phyloP scores from a whole-genome alignment of 257 asterid genomes.

The Dorcoceras hygrometricum region DNA sequence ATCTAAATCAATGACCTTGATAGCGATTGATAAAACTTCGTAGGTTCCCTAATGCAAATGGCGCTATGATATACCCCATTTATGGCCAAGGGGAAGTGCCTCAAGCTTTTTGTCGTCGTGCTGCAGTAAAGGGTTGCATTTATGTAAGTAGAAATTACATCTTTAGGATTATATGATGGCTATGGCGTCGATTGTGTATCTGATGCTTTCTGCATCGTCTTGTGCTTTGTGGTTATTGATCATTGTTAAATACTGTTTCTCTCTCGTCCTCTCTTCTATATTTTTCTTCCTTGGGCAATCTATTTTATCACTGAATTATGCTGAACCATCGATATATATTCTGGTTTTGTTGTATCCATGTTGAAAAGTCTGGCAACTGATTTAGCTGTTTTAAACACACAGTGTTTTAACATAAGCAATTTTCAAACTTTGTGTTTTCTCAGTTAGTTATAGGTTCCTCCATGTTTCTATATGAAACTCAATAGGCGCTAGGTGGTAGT shows the following conservation, averaged over 20 bases:
- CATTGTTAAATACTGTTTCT: conserved; percentile 2
- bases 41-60: conserved; percentile 85
- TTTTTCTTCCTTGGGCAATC: not conserved
- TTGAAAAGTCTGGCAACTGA: not conserved
- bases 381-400: conserved; percentile 6
- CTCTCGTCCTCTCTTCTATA: no score
- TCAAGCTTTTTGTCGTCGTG: conserved; percentile 96
- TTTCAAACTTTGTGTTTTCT: no score
- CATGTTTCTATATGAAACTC: not conserved
- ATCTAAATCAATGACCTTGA: conserved; percentile 11
- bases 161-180: conserved; percentile 21
- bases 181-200: conserved; percentile 3
- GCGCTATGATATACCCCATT: conserved; percentile 89
- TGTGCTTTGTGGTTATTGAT: conserved; percentile 15
- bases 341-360: not conserved
- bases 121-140: conserved; percentile 95
- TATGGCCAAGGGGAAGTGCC: conserved; percentile 95
- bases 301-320: not conserved
- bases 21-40: conserved; percentile 16
- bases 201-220: conserved; percentile 17
- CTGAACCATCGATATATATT: not conserved
- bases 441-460: not conserved
- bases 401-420: not conserved
- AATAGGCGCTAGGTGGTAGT: no score
- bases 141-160: conserved; percentile 48